Base-by-base conservation (phyloP, 1,139 yeast genomes). In the Groenewaldozyma auringiensis region DNA sequence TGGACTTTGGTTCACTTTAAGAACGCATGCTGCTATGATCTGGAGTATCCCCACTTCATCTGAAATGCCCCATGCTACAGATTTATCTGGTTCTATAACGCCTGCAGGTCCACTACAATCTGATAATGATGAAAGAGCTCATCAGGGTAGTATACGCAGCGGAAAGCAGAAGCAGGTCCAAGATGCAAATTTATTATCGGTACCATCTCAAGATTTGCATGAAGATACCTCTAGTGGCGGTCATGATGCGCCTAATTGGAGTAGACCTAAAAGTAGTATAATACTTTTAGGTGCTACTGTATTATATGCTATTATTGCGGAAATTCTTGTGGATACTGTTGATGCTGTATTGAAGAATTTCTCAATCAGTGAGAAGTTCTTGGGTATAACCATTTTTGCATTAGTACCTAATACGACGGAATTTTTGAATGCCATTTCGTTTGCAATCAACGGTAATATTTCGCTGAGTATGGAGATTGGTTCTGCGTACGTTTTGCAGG, bases 191-290 rank as follows among this genome's bases (percentile, higher is more conserved):
- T 13, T 6, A 4, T 16, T n/a, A 13, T 11, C 18, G 6, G 18
- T 6, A 6, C 25, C 8, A 11, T 6, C 16, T 35, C 38, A 35
- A 20, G 32, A 27, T 21, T 21, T 22, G 14, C 21, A n/a, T 2
- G 40, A 14, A 29, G 37, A 16, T 18, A 29, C 38, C 9, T n/a
- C 38, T 20, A 34, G 40, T 17, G 83, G 85, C 3, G 95, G 95
- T 0, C 98, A 92, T 56, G 97, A 89, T 63, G 95, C 96, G 0
- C 97, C 98, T 37, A 92, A 92, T 61, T 92, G 99, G 99, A 83
- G 95, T 11, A 74, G 94, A 56, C 70, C 72, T 16, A 89, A 89
- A 64, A 85, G 96, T 3, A 76, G 95, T 0, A 76, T 83, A n/a
- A 89, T 92, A 41, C 71, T 92, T 43, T 69, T 92, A 13, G 76